A percentile compares a stretch with the other conserved stretches of the same genome.
Conservation (phyloP, 352 stramenopile species). For the Paralagenidium karlingii region DNA sequence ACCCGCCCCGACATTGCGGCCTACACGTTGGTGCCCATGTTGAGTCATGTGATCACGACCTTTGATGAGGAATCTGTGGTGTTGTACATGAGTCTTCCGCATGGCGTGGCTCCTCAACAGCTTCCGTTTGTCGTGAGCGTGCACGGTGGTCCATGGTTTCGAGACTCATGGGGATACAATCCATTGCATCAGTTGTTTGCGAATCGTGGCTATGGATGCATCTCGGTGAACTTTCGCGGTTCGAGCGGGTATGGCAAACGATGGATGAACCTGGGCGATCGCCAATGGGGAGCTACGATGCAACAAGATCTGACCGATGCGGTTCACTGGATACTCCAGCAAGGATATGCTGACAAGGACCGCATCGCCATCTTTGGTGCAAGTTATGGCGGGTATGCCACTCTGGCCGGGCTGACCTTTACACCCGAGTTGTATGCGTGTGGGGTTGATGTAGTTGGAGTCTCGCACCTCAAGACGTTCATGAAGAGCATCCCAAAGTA, state of each 20-base stretch:
- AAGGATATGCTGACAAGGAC: conserved; percentile 36
- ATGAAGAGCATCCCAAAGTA: conserved; percentile 24
- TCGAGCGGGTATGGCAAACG: conserved; percentile 60
- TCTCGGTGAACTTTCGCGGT: conserved; percentile 50
- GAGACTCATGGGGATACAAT: conserved; percentile 19
- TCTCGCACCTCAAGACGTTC: conserved; percentile 28
- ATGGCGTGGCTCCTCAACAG: conserved; percentile 10
- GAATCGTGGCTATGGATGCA: conserved; percentile 26
- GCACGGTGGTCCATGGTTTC: conserved; percentile 24
- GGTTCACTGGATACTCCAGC: conserved; percentile 38
- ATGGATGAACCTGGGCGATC: conserved; percentile 40
- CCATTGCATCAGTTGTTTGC: conserved; percentile 23
- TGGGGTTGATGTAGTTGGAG: conserved; percentile 61
- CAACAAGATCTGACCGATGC: conserved; percentile 36
- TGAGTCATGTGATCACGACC: conserved; percentile 23
- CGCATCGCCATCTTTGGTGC: conserved; percentile 46
- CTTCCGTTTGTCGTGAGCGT: conserved; percentile 24
- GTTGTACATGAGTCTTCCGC: conserved; percentile 23
- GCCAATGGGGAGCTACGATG: conserved; percentile 23
- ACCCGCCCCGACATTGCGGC: conserved; percentile 16
- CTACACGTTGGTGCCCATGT: conserved; percentile 22
- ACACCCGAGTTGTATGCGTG: conserved; percentile 70
- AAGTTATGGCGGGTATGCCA: conserved; percentile 64
- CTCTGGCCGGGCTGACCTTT: conserved; percentile 53
- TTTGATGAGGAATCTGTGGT: conserved; percentile 30